A percentile compares a stretch with the other conserved stretches of the same genome.
These are phyloP conservation scores for Phialocephala sp. DNA, from an alignment of 2,329 filamentous ascomycete species.

Conservation along the genomic window DNA sequence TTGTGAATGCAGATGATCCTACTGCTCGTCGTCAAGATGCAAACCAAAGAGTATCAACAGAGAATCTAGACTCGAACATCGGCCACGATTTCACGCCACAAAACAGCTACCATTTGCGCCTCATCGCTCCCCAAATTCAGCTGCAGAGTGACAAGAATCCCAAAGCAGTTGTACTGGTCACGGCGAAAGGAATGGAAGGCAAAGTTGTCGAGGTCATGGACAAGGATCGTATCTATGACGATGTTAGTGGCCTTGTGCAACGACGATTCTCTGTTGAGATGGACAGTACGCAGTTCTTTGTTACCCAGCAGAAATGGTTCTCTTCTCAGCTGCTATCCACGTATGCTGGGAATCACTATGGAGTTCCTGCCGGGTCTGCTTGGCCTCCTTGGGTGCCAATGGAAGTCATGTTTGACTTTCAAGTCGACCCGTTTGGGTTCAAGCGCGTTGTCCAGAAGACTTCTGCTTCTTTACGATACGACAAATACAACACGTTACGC, in stretches of 20 bases:
- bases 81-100: slow-evolving; percentile 87
- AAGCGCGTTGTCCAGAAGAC: slow-evolving; percentile 96
- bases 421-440: slow-evolving; percentile 95
- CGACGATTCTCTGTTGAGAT: slow-evolving; percentile 92
- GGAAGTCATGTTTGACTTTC: slow-evolving; percentile 98
- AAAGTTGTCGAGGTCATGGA: slow-evolving; percentile 99
- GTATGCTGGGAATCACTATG: slow-evolving; percentile 94
- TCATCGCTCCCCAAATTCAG: slow-evolving; percentile 98
- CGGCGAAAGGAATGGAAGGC: slow-evolving; percentile 96
- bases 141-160: slow-evolving; percentile 98
- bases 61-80: slow-evolving; percentile 75
- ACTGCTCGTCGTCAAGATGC: slow-evolving; percentile 35
- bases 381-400: slow-evolving; percentile 99
- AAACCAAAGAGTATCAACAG: slow-evolving; percentile 51
- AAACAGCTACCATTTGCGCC: slow-evolving; percentile 90
- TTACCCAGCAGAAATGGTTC: slow-evolving; percentile 92
- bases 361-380: slow-evolving; percentile 79
- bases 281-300: slow-evolving; percentile 98
- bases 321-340: slow-evolving; percentile 82
- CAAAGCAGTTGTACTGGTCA: slow-evolving; percentile 95
- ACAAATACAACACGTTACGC: slow-evolving; percentile 97
- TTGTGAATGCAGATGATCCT: slow-evolving; percentile 72
- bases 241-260: slow-evolving; percentile 93
- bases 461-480: slow-evolving; percentile 90
- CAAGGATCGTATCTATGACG: slow-evolving; percentile 88